Evolutionary conservation across 345 rosid genomes (phyloP), one percentile per base, ranked within the genome.

Genomic region (Populus davidiana): DNA sequence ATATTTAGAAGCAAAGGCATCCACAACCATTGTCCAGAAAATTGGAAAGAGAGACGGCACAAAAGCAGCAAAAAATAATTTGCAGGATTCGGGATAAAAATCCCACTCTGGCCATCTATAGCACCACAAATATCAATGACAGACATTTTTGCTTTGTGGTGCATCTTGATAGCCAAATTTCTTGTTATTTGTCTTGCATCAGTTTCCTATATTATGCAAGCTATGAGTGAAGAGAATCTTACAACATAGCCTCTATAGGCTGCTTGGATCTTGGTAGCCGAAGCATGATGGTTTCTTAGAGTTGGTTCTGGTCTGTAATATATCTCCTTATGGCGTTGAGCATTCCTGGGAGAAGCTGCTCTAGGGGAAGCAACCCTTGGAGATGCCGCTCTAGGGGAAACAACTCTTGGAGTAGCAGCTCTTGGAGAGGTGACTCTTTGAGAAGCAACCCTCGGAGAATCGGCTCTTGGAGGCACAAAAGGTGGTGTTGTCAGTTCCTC

Each of bases 191-290:
- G 8, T 29, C 38, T 6, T 64, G 10, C 14, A 31, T 21, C 13
- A 25, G 18, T 47, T 66, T 43, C 27, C 21, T 64, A 8, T 44
- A 38, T 49, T 11, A 43, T 18, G 67, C 59, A 49, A 39, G 36
- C 52, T 63, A 69, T 13, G 13, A 52, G 52, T 29, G 67, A 75
- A 72, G 72, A 75, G 75, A 83, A 79, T 66, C 86, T 88, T 88
- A 93, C 99, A 92, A 84, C 86, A 77, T 86, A 92, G 76, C 98
- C 99, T 86, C 94, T 88, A 61, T 87, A 94, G 74, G 88, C 89
- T 78, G 99, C 91, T 87, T 96, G 97, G 78, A 96, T 91, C 87
- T 89, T 94, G 23, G 86, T 86, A 70, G 99, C 98, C 3, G 87
- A 85, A 77, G 87, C 94, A 80, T 88, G 74, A 39, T 87, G 93